Conservation (phyloP, 140 eudicot genomes). For the Erigeron philadelphicus region DNA sequence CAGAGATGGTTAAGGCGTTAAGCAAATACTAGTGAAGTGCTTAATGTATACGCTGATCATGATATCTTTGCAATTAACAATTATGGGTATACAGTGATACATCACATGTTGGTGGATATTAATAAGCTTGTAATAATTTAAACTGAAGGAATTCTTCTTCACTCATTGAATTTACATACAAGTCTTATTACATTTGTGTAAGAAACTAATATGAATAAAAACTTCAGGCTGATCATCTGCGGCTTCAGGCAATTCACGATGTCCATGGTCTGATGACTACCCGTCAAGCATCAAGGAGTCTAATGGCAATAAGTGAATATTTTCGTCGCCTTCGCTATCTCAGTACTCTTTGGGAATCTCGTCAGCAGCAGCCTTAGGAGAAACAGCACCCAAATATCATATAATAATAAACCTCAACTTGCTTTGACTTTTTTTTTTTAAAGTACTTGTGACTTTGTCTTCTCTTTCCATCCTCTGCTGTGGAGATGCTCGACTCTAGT, state of each 20-base stretch:
- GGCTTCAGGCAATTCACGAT: constrained; percentile 9
- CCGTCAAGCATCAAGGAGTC: constrained; percentile 19
- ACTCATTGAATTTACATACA: neutral
- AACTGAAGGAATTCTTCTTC: too few relatives aligned
- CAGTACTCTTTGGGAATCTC: constrained; percentile 3
- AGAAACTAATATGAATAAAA: neutral
- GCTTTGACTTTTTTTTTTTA: neutral
- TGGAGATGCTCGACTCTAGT: neutral
- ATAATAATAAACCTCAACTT: neutral
- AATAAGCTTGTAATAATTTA: neutral
- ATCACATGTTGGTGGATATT: neutral
- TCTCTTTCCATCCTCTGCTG: neutral
- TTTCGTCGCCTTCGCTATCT: constrained; percentile 5
- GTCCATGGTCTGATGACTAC: constrained; percentile 4
- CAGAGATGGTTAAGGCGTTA: neutral
- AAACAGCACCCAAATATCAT: neutral
- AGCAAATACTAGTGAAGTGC: too few relatives aligned
- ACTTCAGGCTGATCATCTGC: constrained; percentile 8
- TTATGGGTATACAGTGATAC: neutral
- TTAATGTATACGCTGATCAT: too few relatives aligned
- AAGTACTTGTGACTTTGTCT: neutral
- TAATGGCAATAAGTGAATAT: constrained; percentile 14
- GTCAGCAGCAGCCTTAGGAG: neutral
- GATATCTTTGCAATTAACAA: too few relatives aligned
- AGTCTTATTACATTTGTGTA: neutral